phyloP scores from a whole-genome alignment of 805 yeast genomes.

The Clavispora santaluciae region DNA sequence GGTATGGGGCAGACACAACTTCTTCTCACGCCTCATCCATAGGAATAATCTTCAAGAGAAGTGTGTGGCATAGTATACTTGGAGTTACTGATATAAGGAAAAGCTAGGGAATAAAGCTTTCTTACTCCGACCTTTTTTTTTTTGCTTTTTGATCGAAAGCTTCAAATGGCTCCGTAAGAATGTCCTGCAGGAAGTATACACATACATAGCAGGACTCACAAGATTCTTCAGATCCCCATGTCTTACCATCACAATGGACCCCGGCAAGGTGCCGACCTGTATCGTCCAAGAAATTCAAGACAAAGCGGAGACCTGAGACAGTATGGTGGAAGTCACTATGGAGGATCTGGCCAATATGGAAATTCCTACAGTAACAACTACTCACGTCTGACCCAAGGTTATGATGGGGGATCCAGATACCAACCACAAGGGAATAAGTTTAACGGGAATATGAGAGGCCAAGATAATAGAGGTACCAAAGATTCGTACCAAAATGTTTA shows the following conservation, averaged over 20 bases:
- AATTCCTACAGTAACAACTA: background rate
- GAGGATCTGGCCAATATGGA: background rate
- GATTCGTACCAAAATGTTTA: slow-evolving; percentile 14
- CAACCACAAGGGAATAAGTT: background rate
- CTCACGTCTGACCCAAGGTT: background rate
- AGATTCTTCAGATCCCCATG: slow-evolving; percentile 4
- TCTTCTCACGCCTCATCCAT: no score
- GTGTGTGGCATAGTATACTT: no score
- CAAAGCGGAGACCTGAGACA: background rate
- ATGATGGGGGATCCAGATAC: background rate
- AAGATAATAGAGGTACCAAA: background rate
- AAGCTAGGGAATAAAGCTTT: no score
- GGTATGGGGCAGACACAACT: no score
- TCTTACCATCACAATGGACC: slow-evolving; percentile 12
- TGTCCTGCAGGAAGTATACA: no score
- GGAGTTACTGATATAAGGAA: no score
- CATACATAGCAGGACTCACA: background rate
- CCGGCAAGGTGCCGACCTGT: slow-evolving; percentile 15
- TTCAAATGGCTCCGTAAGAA: background rate
- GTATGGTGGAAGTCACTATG: background rate
- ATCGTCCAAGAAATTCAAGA: slow-evolving; percentile 9
- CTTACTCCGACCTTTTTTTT: background rate
- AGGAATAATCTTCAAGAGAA: no score
- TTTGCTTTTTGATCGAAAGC: background rate
- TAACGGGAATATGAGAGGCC: background rate